Evolutionary conservation across 1,284 basidiomycete genomes (phyloP).

Genomic region (Gomphus bonarii): DNA sequence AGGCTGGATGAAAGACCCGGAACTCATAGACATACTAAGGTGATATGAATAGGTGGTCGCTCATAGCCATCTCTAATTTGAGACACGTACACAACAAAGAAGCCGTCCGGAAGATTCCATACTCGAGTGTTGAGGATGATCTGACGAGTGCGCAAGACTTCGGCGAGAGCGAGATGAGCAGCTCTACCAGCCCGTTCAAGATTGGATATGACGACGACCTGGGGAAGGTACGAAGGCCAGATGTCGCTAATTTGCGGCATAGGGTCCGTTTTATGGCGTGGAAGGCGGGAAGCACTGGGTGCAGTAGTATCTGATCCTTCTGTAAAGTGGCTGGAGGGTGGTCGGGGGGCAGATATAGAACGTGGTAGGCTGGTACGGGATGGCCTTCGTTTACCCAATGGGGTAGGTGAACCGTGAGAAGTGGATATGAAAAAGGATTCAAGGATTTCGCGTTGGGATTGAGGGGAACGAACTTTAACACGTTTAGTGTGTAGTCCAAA

Average conservation of each 20-base stretch:
- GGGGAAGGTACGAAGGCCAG: slow-evolving; percentile 26
- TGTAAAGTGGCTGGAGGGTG: slow-evolving; percentile 9
- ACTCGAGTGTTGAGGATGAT: slow-evolving; percentile 35
- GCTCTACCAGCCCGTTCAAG: slow-evolving; percentile 47
- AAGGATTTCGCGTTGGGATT: slow-evolving; percentile 32
- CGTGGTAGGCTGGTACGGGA: background rate
- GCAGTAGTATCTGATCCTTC: slow-evolving; percentile 7
- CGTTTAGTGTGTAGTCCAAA: slow-evolving; percentile 51
- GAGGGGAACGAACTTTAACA: slow-evolving; percentile 33
- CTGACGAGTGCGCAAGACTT: slow-evolving; percentile 40
- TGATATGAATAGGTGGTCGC: slow-evolving; percentile 51
- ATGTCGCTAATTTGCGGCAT: background rate
- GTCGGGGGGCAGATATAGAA: slow-evolving; percentile 4
- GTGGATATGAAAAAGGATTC: slow-evolving; percentile 37
- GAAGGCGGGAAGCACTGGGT: background rate
- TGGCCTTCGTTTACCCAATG: slow-evolving; percentile 21
- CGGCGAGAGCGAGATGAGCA: slow-evolving; percentile 50
- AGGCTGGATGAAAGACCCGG: background rate
- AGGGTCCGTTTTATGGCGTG: slow-evolving; percentile 9
- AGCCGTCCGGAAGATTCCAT: slow-evolving; percentile 57
- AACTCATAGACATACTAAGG: slow-evolving; percentile 36
- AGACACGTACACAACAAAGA: slow-evolving; percentile 65
- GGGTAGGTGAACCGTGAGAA: slow-evolving; percentile 17
- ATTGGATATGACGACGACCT: slow-evolving; percentile 57
- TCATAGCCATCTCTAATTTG: slow-evolving; percentile 44